A percentile compares a stretch with the other conserved stretches of the same genome.
phyloP scores from a whole-genome alignment of 495 filamentous ascomycete species.

The Penicillium odoratum region DNA sequence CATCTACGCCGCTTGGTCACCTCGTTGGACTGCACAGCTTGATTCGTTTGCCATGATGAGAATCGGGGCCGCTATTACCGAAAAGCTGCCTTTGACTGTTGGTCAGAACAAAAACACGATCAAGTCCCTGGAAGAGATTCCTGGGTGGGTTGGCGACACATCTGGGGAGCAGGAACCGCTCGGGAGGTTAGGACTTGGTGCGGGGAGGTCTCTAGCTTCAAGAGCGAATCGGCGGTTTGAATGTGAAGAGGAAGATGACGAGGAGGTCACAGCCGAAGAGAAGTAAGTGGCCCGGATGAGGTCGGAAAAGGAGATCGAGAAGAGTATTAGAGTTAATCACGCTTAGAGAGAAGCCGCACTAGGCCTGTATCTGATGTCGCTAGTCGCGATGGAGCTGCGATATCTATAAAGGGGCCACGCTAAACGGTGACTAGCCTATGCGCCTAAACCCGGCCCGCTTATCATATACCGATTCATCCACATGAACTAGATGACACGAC shows the following conservation, averaged over 20 bases:
- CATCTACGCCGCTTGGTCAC: not conserved
- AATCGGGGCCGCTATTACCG: conserved; percentile 14
- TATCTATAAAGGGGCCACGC: too few relatives aligned
- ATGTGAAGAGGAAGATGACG: not conserved
- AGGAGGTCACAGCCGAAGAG: too few relatives aligned
- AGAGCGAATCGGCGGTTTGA: not conserved
- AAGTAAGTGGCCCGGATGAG: too few relatives aligned
- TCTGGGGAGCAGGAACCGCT: not conserved
- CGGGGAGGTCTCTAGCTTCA: not conserved
- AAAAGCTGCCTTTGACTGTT: conserved; percentile 15
- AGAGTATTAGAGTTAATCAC: too few relatives aligned
- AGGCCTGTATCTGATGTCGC: too few relatives aligned
- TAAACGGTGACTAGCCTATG: too few relatives aligned
- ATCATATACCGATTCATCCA: too few relatives aligned
- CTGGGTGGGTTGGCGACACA: conserved; percentile 6
- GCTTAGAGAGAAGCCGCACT: too few relatives aligned
- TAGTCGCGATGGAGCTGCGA: too few relatives aligned
- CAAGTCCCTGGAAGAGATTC: conserved; percentile 8
- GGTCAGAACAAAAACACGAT: not conserved
- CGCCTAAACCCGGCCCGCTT: too few relatives aligned
- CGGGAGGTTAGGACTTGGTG: not conserved
- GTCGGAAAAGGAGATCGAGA: too few relatives aligned
- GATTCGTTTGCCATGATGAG: conserved; percentile 21
- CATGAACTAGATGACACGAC: too few relatives aligned
- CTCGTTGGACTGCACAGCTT: not conserved